A percentile compares a stretch with the other conserved stretches of the same genome.
These are phyloP conservation scores for Schoenoplectus triqueter DNA, from an alignment of 202 grass and related monocot genomes.

Conservation along the genomic window DNA sequence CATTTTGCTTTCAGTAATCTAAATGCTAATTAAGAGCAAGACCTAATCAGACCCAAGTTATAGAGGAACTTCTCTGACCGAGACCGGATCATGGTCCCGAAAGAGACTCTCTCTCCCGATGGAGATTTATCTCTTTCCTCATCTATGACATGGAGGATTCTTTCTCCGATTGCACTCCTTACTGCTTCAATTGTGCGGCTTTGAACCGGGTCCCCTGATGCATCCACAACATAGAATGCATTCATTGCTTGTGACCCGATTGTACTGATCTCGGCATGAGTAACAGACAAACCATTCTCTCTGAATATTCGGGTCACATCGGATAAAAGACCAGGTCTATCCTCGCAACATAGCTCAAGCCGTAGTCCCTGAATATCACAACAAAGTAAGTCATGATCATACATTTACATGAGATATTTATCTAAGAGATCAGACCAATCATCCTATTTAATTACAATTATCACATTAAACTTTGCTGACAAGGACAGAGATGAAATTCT, in stretches of 20 bases:
- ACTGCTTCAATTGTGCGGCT: conserved; percentile 65
- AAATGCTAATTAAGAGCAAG: conserved; percentile 51
- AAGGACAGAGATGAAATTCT: background rate
- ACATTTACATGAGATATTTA: background rate
- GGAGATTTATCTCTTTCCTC: conserved; percentile 41
- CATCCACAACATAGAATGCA: conserved; percentile 83
- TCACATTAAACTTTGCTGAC: background rate
- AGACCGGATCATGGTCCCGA: conserved; percentile 87
- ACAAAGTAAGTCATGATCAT: background rate
- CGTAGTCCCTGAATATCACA: conserved; percentile 51
- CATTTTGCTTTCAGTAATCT: background rate
- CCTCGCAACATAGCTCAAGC: conserved; percentile 89
- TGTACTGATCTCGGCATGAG: conserved; percentile 74
- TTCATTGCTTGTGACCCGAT: conserved; percentile 52
- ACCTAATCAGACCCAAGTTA: conserved; percentile 86
- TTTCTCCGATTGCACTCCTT: conserved; percentile 64
- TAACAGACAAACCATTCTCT: conserved; percentile 82
- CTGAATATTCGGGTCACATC: conserved; percentile 88
- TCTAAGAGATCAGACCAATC: background rate
- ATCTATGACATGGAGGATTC: conserved; percentile 55
- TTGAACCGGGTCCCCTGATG: conserved; percentile 67
- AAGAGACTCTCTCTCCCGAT: conserved; percentile 46
- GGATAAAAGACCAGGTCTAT: conserved; percentile 73
- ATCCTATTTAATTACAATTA: background rate
- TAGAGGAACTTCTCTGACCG: conserved; percentile 97